phyloP scores from a whole-genome alignment of 306 rosid species.

The Cicer cuneatum region DNA sequence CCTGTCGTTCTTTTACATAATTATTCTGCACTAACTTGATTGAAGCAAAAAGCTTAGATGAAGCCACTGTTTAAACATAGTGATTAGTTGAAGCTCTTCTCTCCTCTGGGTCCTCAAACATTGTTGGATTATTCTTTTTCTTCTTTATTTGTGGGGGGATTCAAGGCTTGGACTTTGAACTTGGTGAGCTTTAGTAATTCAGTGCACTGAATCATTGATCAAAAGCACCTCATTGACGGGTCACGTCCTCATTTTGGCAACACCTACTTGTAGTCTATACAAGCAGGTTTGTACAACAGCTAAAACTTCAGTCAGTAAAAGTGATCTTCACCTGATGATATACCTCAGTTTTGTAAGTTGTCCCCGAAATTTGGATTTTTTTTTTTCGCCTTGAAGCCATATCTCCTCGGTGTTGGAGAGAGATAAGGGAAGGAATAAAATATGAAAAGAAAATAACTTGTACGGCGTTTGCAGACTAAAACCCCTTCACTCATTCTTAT shows the following conservation, averaged over 20 bases:
- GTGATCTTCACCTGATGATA: slow-evolving; percentile 45
- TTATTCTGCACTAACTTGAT: slow-evolving; percentile 47
- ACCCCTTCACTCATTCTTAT: slow-evolving; percentile 23
- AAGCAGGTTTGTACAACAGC: slow-evolving; percentile 41
- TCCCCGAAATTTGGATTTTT: slow-evolving; percentile 23
- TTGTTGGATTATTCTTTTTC: slow-evolving; percentile 42
- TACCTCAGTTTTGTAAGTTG: slow-evolving; percentile 44
- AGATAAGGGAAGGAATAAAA: slow-evolving; percentile 12
- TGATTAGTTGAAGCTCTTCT: slow-evolving; percentile 39
- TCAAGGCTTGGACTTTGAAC: slow-evolving; percentile 41
- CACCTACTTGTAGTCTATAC: slow-evolving; percentile 46
- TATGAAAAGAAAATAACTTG: neutral
- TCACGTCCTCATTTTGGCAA: slow-evolving; percentile 49
- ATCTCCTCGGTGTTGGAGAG: slow-evolving; percentile 1
- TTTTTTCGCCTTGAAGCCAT: slow-evolving; percentile 33
- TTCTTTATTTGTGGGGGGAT: slow-evolving; percentile 23
- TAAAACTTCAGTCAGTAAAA: slow-evolving; percentile 45
- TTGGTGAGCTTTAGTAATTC: slow-evolving; percentile 34
- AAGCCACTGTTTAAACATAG: slow-evolving; percentile 45
- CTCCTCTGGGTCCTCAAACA: slow-evolving; percentile 34
- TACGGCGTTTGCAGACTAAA: neutral
- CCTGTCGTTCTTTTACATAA: slow-evolving; percentile 44
- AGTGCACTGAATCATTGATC: slow-evolving; percentile 43
- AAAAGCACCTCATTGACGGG: slow-evolving; percentile 45
- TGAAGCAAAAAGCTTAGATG: slow-evolving; percentile 45